Evolutionary conservation across 805 yeast genomes (phyloP).

Genomic region (Brettanomyces naardenensis): DNA sequence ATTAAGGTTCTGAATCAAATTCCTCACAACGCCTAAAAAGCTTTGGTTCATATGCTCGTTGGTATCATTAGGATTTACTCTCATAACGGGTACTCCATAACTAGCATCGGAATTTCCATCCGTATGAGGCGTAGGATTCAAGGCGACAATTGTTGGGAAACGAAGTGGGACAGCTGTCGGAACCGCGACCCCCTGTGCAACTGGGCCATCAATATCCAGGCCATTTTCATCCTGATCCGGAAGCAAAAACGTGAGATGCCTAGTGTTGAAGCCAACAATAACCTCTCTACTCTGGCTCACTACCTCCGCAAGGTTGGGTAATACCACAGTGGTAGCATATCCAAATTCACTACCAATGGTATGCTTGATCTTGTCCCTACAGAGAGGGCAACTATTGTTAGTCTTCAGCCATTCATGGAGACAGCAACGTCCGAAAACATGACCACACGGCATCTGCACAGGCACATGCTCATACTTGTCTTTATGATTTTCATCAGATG

Average conservation of each 20-base stretch:
- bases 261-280: constrained; percentile 23
- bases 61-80: constrained; percentile 1
- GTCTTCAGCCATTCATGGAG: constrained; percentile 73
- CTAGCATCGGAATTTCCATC: not conserved
- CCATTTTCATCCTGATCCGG: constrained; percentile 18
- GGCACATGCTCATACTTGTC: constrained; percentile 49
- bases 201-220: not conserved
- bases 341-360: constrained; percentile 13
- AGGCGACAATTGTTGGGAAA: constrained; percentile 2
- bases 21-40: constrained; percentile 18
- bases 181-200: constrained; percentile 5
- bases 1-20: constrained; percentile 16
- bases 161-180: constrained; percentile 7
- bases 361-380: constrained; percentile 51
- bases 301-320: constrained; percentile 29
- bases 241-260: constrained; percentile 25
- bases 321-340: constrained; percentile 25
- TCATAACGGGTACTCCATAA: constrained; percentile 1
- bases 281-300: constrained; percentile 24
- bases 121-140: constrained; percentile 1
- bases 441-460: constrained; percentile 75
- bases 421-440: constrained; percentile 82
- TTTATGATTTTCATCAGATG: constrained; percentile 4
- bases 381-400: constrained; percentile 77
- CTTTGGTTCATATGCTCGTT: constrained; percentile 9